Percentiles rank a stretch among this genome's conserved stretches.
These are phyloP conservation scores for Tolypocladium album DNA, from an alignment of 2,329 filamentous ascomycete genomes.

Conservation along the genomic window DNA sequence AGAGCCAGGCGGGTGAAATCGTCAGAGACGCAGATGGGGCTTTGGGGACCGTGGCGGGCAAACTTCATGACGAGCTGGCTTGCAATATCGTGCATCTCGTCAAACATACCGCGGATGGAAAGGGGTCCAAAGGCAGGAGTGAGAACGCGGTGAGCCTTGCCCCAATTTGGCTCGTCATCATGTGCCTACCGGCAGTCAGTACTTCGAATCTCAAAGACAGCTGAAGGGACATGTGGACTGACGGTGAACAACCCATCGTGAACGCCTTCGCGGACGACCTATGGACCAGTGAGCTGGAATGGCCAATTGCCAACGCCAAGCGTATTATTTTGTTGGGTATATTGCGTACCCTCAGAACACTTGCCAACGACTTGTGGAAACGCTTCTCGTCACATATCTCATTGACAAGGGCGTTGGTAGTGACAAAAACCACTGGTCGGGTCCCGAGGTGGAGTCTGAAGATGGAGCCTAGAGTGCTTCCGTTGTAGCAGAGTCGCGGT, in stretches of 20 bases:
- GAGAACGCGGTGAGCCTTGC: conserved; percentile 53
- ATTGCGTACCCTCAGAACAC: conserved; percentile 28
- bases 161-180: conserved; percentile 50
- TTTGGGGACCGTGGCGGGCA: conserved; percentile 48
- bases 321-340: not conserved
- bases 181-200: conserved; percentile 24
- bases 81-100: conserved; percentile 58
- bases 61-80: conserved; percentile 57
- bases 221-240: conserved; percentile 4
- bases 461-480: conserved; percentile 37
- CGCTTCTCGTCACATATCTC: conserved; percentile 56
- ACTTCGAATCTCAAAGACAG: not conserved
- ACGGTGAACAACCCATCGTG: conserved; percentile 59
- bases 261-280: conserved; percentile 47
- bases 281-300: not conserved
- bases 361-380: conserved; percentile 48
- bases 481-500: not conserved
- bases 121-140: conserved; percentile 62
- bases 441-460: conserved; percentile 43
- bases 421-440: conserved; percentile 36
- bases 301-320: not conserved
- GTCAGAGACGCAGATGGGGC: conserved; percentile 48
- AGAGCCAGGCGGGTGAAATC: conserved; percentile 65
- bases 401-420: conserved; percentile 44
- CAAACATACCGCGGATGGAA: conserved; percentile 57